phyloP scores from a whole-genome alignment of 805 yeast species.

The Lipomyces orientalis region DNA sequence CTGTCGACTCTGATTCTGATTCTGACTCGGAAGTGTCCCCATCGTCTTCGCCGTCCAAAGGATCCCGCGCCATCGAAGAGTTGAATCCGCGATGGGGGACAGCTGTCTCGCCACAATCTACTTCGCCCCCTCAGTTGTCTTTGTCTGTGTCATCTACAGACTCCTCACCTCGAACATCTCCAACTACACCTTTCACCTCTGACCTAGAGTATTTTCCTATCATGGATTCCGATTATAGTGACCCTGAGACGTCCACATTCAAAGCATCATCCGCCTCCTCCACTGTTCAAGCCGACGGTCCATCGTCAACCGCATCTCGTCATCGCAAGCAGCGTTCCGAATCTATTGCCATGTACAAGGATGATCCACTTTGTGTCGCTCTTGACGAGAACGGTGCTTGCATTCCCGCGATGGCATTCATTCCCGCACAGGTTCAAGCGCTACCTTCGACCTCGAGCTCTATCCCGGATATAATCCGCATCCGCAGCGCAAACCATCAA shows the following conservation, averaged over 20 bases:
- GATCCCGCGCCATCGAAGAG: neutral
- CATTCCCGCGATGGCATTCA: constrained; percentile 33
- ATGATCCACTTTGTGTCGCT: constrained; percentile 37
- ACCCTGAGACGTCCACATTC: constrained; percentile 19
- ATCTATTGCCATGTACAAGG: constrained; percentile 25
- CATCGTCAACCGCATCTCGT: constrained; percentile 14
- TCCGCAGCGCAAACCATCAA: neutral
- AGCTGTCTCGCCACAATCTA: neutral
- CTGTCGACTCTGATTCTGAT: constrained; percentile 28
- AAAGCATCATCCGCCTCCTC: constrained; percentile 14
- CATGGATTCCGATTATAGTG: constrained; percentile 19
- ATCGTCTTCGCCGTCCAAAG: neutral
- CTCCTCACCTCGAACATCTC: constrained; percentile 30
- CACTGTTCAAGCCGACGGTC: neutral
- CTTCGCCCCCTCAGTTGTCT: constrained; percentile 25
- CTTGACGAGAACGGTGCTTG: constrained; percentile 35
- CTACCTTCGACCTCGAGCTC: constrained; percentile 2
- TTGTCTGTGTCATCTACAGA: constrained; percentile 27
- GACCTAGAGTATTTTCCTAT: constrained; percentile 30
- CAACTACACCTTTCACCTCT: constrained; percentile 20
- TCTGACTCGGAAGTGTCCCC: constrained; percentile 1
- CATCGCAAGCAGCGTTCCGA: constrained; percentile 34
- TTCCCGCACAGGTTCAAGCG: constrained; percentile 15
- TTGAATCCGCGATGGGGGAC: neutral
- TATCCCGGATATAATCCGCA: constrained; percentile 9